A percentile compares a stretch with the other conserved stretches of the same genome.
Conservation (phyloP, 1,284 basidiomycete species). For the Thecaphora thlaspeos region DNA sequence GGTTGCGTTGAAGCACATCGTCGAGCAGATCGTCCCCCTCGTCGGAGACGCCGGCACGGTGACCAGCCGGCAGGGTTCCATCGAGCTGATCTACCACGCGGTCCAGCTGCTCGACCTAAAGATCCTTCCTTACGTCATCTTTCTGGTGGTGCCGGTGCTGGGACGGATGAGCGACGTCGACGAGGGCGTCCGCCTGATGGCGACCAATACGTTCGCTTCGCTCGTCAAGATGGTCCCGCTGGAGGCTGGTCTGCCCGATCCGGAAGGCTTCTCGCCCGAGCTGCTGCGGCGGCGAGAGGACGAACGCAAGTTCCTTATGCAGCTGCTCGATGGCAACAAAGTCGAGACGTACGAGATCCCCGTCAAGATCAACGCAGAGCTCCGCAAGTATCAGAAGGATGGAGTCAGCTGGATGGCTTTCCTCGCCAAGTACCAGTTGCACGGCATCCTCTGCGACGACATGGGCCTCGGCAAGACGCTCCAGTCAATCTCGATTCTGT, state of each 20-base stretch:
- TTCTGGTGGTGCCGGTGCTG: slow-evolving; percentile 91
- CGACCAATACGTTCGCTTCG: slow-evolving; percentile 94
- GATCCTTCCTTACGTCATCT: slow-evolving; percentile 93
- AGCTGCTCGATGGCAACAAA: slow-evolving; percentile 76
- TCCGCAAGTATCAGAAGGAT: slow-evolving; percentile 96
- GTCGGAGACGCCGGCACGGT: slow-evolving; percentile 78
- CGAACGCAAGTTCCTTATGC: slow-evolving; percentile 88
- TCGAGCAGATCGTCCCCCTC: slow-evolving; percentile 80
- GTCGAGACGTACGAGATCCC: slow-evolving; percentile 89
- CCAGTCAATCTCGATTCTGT: slow-evolving; percentile 96
- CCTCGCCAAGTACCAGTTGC: slow-evolving; percentile 77
- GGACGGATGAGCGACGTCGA: slow-evolving; percentile 96
- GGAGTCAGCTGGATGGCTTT: slow-evolving; percentile 99
- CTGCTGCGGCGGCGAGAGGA: slow-evolving; percentile 72
- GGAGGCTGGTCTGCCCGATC: slow-evolving; percentile 93
- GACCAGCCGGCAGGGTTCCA: slow-evolving; percentile 80
- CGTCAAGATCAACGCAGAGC: slow-evolving; percentile 83
- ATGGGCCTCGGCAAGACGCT: slow-evolving; percentile 99
- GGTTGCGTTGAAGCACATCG: slow-evolving; percentile 81
- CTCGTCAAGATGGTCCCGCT: slow-evolving; percentile 99
- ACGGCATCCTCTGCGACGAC: slow-evolving; percentile 98
- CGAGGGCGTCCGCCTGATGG: slow-evolving; percentile 83
- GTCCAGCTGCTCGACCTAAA: slow-evolving; percentile 90
- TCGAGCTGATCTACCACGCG: slow-evolving; percentile 81
- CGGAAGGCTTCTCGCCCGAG: slow-evolving; percentile 84